Conservation (phyloP, 495 filamentous ascomycete species). For the Xylaria grammica region DNA sequence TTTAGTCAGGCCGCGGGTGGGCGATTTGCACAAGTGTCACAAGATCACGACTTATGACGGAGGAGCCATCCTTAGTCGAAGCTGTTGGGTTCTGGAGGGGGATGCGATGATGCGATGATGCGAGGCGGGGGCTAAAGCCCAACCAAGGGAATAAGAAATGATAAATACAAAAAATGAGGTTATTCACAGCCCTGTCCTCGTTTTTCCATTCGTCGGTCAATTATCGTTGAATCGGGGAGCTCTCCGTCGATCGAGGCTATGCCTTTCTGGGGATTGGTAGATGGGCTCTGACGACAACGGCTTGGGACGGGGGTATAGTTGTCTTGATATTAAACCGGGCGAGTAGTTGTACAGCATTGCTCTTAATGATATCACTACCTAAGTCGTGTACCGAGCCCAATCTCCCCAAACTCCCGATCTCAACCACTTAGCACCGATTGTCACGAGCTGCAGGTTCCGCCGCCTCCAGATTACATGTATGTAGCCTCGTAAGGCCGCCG, state of each 20-base stretch:
- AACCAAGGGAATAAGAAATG: background rate
- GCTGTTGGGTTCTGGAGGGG: too few species aligned
- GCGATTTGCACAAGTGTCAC: background rate
- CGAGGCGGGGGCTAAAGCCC: background rate
- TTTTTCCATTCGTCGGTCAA: background rate
- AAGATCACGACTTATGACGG: too few species aligned
- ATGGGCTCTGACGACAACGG: background rate
- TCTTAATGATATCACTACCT: background rate
- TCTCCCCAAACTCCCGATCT: background rate
- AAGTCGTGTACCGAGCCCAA: background rate
- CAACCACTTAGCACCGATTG: background rate
- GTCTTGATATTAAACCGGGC: background rate
- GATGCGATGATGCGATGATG: too few species aligned
- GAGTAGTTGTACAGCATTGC: background rate
- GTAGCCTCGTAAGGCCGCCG: background rate
- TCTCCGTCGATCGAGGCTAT: background rate
- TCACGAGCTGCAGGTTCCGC: background rate
- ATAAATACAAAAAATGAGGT: background rate
- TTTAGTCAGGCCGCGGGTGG: background rate
- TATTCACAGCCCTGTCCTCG: background rate
- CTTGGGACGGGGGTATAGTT: too few species aligned
- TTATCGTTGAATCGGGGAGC: background rate
- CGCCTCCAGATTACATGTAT: background rate
- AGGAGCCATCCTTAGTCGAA: too few species aligned
- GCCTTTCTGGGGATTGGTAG: background rate